Percentiles rank a stretch among this genome's conserved stretches.
Evolutionary conservation across 1,139 yeast genomes (phyloP).

Genomic region (Yamadazyma diospyri): DNA sequence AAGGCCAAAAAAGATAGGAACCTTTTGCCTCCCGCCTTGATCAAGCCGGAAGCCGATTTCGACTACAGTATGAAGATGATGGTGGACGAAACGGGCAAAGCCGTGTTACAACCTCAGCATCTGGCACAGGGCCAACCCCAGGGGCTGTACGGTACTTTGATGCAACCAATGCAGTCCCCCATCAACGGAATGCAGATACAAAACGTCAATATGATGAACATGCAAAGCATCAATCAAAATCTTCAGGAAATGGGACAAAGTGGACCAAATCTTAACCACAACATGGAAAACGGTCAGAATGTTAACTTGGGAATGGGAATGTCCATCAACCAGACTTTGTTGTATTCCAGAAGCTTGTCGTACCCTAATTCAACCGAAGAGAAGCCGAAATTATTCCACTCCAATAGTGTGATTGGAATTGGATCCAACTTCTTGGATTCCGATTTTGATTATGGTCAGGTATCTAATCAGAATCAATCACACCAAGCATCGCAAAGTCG

Average conservation of each 20-base stretch:
- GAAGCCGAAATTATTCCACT: conserved; percentile 24
- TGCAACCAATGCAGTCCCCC: background rate
- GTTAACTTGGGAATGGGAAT: conserved; percentile 1
- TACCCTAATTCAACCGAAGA: conserved; percentile 8
- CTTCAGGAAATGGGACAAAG: background rate
- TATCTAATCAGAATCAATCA: conserved; percentile 5
- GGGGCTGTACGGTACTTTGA: conserved; percentile 1
- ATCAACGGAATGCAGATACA: background rate
- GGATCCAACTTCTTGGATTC: conserved; percentile 19
- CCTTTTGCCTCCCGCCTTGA: conserved; percentile 33
- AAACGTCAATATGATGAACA: background rate
- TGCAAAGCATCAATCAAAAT: conserved; percentile 1
- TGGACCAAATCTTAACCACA: background rate
- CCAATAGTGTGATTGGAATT: conserved; percentile 31
- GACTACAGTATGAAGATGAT: conserved; percentile 36
- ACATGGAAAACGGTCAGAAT: background rate
- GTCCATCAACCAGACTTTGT: background rate
- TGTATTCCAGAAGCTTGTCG: conserved; percentile 5
- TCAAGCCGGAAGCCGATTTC: conserved; percentile 12
- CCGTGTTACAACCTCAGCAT: conserved; percentile 23
- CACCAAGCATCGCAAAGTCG: background rate
- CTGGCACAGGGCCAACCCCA: background rate
- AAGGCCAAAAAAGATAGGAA: conserved; percentile 13
- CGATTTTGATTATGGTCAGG: conserved; percentile 17
- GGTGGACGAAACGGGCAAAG: conserved; percentile 46